These are phyloP conservation scores for Xylaria flabelliformis DNA, from an alignment of 495 filamentous ascomycete species.

Conservation along the genomic window DNA sequence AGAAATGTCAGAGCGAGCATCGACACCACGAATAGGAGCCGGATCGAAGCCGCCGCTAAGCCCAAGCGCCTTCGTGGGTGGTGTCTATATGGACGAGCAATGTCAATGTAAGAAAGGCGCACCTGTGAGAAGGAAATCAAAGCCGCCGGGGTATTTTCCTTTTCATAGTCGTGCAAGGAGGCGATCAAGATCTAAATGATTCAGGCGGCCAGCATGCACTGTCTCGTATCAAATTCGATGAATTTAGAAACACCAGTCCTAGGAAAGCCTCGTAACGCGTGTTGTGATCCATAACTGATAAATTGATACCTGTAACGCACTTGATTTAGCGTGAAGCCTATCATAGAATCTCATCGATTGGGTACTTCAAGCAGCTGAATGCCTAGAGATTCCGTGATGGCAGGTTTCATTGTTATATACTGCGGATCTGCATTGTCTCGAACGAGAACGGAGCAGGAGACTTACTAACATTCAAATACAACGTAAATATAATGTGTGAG, in stretches of 20 bases:
- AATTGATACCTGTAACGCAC: background rate
- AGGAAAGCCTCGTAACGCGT: background rate
- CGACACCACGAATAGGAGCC: slow-evolving; percentile 32
- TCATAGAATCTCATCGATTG: background rate
- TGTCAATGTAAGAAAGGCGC: background rate
- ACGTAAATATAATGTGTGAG: background rate
- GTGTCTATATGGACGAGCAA: background rate
- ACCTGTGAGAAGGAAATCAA: background rate
- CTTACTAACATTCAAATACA: background rate
- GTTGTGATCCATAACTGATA: background rate
- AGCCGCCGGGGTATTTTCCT: slow-evolving; percentile 34
- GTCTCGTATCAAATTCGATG: background rate
- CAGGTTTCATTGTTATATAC: background rate
- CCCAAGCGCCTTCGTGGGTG: slow-evolving; percentile 31
- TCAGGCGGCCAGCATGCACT: background rate
- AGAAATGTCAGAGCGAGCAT: slow-evolving; percentile 5
- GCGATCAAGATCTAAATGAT: background rate
- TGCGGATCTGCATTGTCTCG: background rate
- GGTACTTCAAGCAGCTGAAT: background rate
- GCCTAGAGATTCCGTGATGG: background rate
- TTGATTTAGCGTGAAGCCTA: background rate
- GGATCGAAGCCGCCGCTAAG: slow-evolving; percentile 39
- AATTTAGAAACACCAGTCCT: background rate
- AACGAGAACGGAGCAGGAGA: too few relatives aligned
- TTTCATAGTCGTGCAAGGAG: slow-evolving; percentile 20